Evolutionary conservation across 257 asterid species (phyloP).

Genomic region (Fraxinus cuspidata): DNA sequence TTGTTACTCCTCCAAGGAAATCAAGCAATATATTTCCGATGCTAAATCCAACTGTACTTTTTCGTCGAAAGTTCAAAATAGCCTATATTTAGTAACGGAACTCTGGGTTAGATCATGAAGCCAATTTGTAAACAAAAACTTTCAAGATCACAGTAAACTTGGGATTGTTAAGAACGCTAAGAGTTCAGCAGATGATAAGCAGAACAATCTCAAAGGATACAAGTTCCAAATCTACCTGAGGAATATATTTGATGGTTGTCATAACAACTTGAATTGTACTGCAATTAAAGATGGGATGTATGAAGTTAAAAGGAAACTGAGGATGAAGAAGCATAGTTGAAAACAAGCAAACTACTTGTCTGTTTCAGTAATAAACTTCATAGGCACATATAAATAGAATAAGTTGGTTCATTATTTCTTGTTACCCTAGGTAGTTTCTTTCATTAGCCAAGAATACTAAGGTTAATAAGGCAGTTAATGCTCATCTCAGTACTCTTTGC

Average conservation of each 20-base stretch:
- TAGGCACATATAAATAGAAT: background rate
- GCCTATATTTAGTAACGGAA: constrained; percentile 42
- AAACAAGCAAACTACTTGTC: background rate
- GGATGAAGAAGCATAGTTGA: background rate
- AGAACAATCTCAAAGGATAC: background rate
- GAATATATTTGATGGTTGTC: constrained; percentile 89
- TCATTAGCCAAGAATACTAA: background rate
- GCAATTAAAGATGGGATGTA: constrained; percentile 32
- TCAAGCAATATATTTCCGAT: constrained; percentile 91
- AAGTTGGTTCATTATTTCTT: too few species aligned
- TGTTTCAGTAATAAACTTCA: background rate
- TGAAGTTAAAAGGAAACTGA: background rate
- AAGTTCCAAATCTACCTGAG: constrained; percentile 62
- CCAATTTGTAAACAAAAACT: background rate
- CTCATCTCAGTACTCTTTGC: background rate
- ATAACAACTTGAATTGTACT: constrained; percentile 82
- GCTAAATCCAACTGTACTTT: constrained; percentile 91
- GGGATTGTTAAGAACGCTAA: background rate
- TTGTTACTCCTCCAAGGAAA: constrained; percentile 78
- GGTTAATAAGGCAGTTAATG: background rate
- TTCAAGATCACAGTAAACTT: background rate
- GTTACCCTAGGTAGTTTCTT: background rate
- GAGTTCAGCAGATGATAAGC: background rate
- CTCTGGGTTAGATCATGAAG: constrained; percentile 12
- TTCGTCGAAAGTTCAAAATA: constrained; percentile 63